These are phyloP conservation scores for Chlorella sp. DNA, from an alignment of 139 green algal species.

Conservation along the genomic window DNA sequence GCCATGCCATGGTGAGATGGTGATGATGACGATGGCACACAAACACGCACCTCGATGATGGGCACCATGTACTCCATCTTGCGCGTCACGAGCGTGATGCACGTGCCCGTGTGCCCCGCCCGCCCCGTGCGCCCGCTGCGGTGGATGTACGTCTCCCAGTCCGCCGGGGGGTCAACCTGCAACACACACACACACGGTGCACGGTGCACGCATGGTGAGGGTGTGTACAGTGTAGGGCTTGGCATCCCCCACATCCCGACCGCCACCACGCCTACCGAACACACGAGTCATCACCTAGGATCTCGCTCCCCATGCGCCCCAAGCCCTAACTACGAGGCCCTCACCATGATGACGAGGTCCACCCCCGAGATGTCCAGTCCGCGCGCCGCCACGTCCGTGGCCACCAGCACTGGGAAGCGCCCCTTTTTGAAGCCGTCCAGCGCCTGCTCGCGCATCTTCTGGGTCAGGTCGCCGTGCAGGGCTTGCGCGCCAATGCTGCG, in stretches of 20 bases:
- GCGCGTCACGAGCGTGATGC: constrained; percentile 71
- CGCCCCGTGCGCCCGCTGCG: constrained; percentile 81
- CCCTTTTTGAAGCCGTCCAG: constrained; percentile 77
- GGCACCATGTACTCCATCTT: constrained; percentile 73
- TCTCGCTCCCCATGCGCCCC: too few relatives aligned
- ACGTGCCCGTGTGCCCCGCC: constrained; percentile 70
- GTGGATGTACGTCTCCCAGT: constrained; percentile 94
- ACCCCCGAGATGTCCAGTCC: constrained; percentile 96
- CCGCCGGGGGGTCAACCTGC: constrained; percentile 72
- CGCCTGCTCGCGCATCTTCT: constrained; percentile 67
- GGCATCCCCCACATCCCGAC: not conserved
- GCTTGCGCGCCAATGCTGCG: constrained; percentile 33
- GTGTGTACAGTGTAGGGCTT: not conserved
- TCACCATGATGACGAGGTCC: constrained; percentile 76
- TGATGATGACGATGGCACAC: too few relatives aligned
- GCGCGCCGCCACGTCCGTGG: constrained; percentile 97
- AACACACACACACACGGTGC: not conserved
- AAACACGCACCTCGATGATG: constrained; percentile 20
- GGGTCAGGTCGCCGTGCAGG: constrained; percentile 92
- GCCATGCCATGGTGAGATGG: too few relatives aligned
- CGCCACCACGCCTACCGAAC: not conserved
- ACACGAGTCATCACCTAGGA: not conserved
- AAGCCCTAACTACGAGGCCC: too few relatives aligned
- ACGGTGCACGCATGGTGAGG: not conserved
- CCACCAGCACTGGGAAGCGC: constrained; percentile 91